Conservation (phyloP, 2,329 filamentous ascomycete species). For the Sphaerulina vaccinii region DNA sequence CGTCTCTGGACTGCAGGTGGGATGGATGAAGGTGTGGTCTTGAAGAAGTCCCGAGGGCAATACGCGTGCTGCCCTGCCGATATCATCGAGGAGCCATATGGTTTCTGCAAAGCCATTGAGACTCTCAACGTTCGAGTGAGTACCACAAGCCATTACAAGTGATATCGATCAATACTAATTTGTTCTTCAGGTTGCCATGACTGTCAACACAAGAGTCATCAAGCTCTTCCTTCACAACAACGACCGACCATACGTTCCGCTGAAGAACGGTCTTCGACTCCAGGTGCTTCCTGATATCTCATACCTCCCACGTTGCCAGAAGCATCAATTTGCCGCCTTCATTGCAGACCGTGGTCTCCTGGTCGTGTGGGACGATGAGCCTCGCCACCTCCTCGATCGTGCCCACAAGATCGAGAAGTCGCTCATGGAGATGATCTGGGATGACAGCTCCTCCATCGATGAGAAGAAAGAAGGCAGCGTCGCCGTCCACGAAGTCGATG, state of each 20-base stretch:
- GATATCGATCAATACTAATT: background rate
- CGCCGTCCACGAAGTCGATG: slow-evolving; percentile 34
- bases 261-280: slow-evolving; percentile 58
- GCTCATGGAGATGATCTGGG: slow-evolving; percentile 61
- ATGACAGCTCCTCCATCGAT: slow-evolving; percentile 42
- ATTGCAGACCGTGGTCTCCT: slow-evolving; percentile 58
- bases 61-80: slow-evolving; percentile 54
- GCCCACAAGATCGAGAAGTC: slow-evolving; percentile 53
- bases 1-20: slow-evolving; percentile 51
- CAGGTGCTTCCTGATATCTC: slow-evolving; percentile 61
- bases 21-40: slow-evolving; percentile 54
- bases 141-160: background rate
- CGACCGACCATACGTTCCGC: slow-evolving; percentile 56
- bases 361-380: slow-evolving; percentile 65
- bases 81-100: slow-evolving; percentile 46
- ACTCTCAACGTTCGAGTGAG: slow-evolving; percentile 56
- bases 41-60: slow-evolving; percentile 53
- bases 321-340: slow-evolving; percentile 66
- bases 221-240: slow-evolving; percentile 57
- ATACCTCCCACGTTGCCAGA: slow-evolving; percentile 59
- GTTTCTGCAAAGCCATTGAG: slow-evolving; percentile 52
- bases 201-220: slow-evolving; percentile 64
- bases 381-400: slow-evolving; percentile 55
- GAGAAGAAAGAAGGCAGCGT: slow-evolving; percentile 45
- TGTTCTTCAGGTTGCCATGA: slow-evolving; percentile 61